Base-by-base conservation (phyloP, 805 yeast species). In the Yarrowia porcina region DNA sequence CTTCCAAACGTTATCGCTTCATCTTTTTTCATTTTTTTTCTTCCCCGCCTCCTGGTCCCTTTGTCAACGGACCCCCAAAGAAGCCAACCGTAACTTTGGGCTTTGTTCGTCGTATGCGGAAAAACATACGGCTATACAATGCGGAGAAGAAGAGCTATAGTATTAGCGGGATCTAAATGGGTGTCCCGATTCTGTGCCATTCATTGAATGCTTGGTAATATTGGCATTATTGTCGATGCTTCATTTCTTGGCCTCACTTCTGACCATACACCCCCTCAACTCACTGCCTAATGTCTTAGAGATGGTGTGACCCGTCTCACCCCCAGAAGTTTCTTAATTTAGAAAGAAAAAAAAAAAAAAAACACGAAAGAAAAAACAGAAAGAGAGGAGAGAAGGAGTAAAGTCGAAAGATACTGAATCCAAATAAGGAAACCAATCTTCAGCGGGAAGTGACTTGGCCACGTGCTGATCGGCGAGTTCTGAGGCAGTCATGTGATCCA, bases 11-110 rank as follows among this genome's bases (percentile, higher is more conserved):
- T 20, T 45, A 45, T 30, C 35, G 11, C 2, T 3, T 20, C 10
- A 10, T 9, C 27, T 8, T 5, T 33, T n/a, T 32, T 20, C 10
- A 10, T 9, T 25, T 8, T 5, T 33, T n/a, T 32, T 32, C 20
- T 32, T 21, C 56, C 56, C 56, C 56, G 56, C 56, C 39, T 49
- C 56, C 39, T 49, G 56, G n/a, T 21, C 18, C 32, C 56, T 49
- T 49, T 49, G 56, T 49, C 38, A 21, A 8, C 38, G 27, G 56
- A 13, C 38, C 32, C 56, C 56, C 56, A 33, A 49, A 49, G 38
- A 45, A 49, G 56, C 56, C 20, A 32, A 49, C 56, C 56, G 56
- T 49, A 33, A 32, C 21, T 6, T 15, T 30, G 32, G 20, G n/a
- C 11, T 38, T 20, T 47, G 20, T 13, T 20, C 13, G 11, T 45